A percentile compares a stretch with the other conserved stretches of the same genome.
phyloP scores from a whole-genome alignment of 208 protist species.

The Wallacemonas sp. region DNA sequence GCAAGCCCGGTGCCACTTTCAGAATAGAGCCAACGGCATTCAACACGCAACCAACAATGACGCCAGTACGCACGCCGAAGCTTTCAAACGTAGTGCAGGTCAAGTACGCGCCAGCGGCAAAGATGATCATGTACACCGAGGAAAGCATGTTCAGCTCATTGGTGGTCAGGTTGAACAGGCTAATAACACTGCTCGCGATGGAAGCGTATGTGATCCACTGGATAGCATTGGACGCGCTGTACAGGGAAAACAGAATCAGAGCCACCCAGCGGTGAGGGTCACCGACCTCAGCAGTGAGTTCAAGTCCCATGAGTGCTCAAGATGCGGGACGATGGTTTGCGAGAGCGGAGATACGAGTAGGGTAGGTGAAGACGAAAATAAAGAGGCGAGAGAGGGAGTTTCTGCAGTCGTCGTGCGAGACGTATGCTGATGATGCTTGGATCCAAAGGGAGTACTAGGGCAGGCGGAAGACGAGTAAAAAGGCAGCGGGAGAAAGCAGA shows the following conservation, averaged over 20 bases:
- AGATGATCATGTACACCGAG: constrained; percentile 80
- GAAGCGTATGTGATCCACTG: constrained; percentile 75
- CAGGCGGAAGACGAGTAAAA: no score
- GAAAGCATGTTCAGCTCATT: constrained; percentile 73
- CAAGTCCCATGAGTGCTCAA: not conserved
- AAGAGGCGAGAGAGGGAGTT: no score
- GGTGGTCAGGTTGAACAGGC: constrained; percentile 58
- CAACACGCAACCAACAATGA: constrained; percentile 54
- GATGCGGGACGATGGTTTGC: no score
- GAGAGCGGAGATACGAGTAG: no score
- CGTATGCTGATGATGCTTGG: no score
- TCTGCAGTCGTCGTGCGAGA: no score
- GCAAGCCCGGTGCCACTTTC: constrained; percentile 54
- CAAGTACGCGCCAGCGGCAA: constrained; percentile 52
- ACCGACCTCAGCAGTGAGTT: constrained; percentile 12
- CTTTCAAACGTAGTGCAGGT: constrained; percentile 73
- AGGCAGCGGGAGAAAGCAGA: no score
- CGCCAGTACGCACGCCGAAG: constrained; percentile 56
- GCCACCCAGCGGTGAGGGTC: constrained; percentile 61
- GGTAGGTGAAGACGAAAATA: no score
- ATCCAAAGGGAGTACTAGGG: no score
- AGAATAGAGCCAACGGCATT: constrained; percentile 64
- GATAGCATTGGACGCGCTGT: constrained; percentile 65
- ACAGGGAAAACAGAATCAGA: constrained; percentile 58
- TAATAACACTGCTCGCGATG: constrained; percentile 28